A percentile compares a stretch with the other conserved stretches of the same genome.
These are phyloP conservation scores for Skeletonema grethae DNA, from an alignment of 108 stramenopile genomes.

Conservation along the genomic window DNA sequence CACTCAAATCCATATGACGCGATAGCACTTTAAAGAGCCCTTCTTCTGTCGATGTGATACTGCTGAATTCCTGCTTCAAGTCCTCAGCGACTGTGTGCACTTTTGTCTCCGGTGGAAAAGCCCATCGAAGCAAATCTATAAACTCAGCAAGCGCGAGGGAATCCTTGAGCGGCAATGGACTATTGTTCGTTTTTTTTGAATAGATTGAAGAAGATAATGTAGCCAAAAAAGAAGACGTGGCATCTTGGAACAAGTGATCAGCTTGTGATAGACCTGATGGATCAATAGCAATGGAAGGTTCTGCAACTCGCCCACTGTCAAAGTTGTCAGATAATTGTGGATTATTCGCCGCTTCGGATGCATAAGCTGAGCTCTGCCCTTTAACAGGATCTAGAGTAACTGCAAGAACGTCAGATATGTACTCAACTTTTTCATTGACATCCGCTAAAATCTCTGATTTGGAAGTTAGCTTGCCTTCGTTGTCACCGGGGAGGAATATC, in stretches of 20 bases:
- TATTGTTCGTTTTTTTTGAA: slow-evolving; percentile 30
- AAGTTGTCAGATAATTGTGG: not conserved
- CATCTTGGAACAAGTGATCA: slow-evolving; percentile 42
- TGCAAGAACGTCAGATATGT: slow-evolving; percentile 4
- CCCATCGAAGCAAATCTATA: slow-evolving; percentile 57
- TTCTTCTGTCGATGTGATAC: slow-evolving; percentile 18
- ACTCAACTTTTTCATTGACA: slow-evolving; percentile 18
- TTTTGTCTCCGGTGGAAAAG: slow-evolving; percentile 52
- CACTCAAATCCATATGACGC: slow-evolving; percentile 19
- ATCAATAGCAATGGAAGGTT: not conserved
- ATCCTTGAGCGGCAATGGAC: slow-evolving; percentile 26
- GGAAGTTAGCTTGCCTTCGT: slow-evolving; percentile 7
- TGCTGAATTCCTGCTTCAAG: slow-evolving; percentile 20
- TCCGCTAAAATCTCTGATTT: slow-evolving; percentile 20
- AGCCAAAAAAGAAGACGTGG: slow-evolving; percentile 27
- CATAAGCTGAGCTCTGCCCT: not conserved
- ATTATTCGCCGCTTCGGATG: not conserved
- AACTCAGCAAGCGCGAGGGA: slow-evolving; percentile 41
- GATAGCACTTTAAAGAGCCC: slow-evolving; percentile 21
- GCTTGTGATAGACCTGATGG: slow-evolving; percentile 2
- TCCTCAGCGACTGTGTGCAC: slow-evolving; percentile 48
- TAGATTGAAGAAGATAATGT: slow-evolving; percentile 31
- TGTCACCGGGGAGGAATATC: slow-evolving; percentile 14
- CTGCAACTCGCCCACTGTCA: not conserved
- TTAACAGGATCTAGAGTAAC: slow-evolving; percentile 8